Base-by-base conservation (phyloP, 495 filamentous ascomycete genomes). In the Umbilicaria muhlenbergii region DNA sequence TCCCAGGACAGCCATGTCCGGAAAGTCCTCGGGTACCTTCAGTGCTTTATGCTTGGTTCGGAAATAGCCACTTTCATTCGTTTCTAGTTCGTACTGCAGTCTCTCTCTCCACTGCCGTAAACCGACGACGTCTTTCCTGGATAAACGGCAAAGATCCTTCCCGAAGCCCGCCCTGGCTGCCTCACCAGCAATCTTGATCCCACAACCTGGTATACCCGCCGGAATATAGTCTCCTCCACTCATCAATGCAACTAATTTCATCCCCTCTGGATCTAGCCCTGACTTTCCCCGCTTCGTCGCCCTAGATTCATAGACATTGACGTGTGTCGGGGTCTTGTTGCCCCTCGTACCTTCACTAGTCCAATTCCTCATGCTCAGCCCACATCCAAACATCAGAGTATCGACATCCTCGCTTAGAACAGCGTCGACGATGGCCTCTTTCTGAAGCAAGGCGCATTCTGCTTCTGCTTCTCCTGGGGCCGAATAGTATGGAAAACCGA, bases 401-500 rank as follows among this genome's bases (percentile, higher is more conserved):
- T 99, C 92, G 33, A 95, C 86, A 66, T 99, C 92, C 58, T 99
- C 88, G 55, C 85, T 95, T 53, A 99, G 71, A 11, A 96, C 92
- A 0, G 83, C 91, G 61, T 99, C 92, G 3, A 96, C 92, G 36
- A 94, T 67, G 0, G 87, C 86, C 24, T 77, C 72, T 44, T 72
- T 70, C 57, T 99, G 88, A 15, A 99, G 58, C 2, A 87, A 59
- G 0, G 92, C 91, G 47, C 92, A 96, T 63, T 99, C 92, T 0
- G 92, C 92, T 54, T 99, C 92, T 1, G 92, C 92, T 54, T 99
- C 92, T 12, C 91, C 92, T 0, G 91, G 92, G 1, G 92, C 92
- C 51, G 80, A 76, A 58, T 95, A 86, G 37, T 75, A 74, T 1
- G 80, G 75, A 51, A 94, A 89, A 10, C 81, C 86, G 60, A 96